Base-by-base conservation (phyloP, 345 rosid species). In the Gossypioides kirkii region DNA sequence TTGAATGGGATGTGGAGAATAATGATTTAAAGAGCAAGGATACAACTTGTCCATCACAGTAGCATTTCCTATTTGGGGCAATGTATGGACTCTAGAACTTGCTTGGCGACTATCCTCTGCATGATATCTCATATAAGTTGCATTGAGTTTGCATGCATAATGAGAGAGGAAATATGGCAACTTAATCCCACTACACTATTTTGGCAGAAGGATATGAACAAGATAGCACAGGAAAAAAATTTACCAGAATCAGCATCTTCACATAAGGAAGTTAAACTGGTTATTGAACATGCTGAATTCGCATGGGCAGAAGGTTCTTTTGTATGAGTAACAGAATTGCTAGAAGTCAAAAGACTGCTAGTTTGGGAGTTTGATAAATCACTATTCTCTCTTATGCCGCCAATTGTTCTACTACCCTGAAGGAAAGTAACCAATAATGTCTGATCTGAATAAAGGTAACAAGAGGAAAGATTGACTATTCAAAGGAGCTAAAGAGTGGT, bases 171-270 rank as follows among this genome's bases (percentile, higher is more conserved):
- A 71, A 78, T 71, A 61, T 71, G 66, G 65, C 11, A 77, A 70
- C 63, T 56, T 76, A 52, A 17, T 17, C 70, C 22, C 61, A 38
- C 23, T 43, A 46, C 6, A 70, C 10, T 4, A 76, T 13, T 23
- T 32, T 20, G 53, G n/a, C 32, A 22, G 9, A 49, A 50, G 45
- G 45, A 16, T 16, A 26, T 69, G 23, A 25, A 42, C 76, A 72
- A 16, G 52, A 72, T 23, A 72, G 43, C 45, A 13, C 23, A 12
- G 16, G 26, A 10, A 12, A 42, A 65, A 65, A 62, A 36, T 13
- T 20, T 83, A 93, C 98, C 98, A 60, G 98, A 86, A 83, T 93
- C 97, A 78, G 86, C 90, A 80, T 93, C 97, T 66, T 66, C 70
- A 66, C 11, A 66, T 13, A 66, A 66, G 56, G 92, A 86, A 32